Percentiles rank a stretch among this genome's conserved stretches.
phyloP scores from a whole-genome alignment of 73 alveolate species.

The Blepharisma japonicum region DNA sequence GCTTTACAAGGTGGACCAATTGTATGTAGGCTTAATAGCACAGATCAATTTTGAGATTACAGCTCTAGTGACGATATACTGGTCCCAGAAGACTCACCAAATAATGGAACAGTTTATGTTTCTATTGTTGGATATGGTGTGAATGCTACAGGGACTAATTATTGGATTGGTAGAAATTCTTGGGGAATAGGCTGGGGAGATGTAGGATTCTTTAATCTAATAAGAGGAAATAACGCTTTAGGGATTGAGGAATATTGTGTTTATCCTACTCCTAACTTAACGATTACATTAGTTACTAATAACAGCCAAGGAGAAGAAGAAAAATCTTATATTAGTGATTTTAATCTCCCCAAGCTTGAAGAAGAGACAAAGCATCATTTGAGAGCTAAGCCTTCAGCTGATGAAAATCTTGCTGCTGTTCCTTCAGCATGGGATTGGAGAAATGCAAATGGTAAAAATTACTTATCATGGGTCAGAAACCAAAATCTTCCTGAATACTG shows the following conservation, averaged over 20 bases:
- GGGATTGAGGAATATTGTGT: constrained; percentile 73
- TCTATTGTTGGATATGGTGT: constrained; percentile 91
- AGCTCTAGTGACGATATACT: constrained; percentile 63
- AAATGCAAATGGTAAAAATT: constrained; percentile 78
- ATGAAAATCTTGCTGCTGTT: too few species aligned
- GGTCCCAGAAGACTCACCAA: constrained; percentile 47
- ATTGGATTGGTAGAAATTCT: constrained; percentile 91
- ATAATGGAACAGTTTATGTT: constrained; percentile 61
- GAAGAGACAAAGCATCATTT: too few species aligned
- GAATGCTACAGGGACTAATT: constrained; percentile 61
- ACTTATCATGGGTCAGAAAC: constrained; percentile 72
- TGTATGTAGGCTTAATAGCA: constrained; percentile 73
- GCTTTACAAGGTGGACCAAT: constrained; percentile 88
- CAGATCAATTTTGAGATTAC: constrained; percentile 49
- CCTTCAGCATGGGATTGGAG: constrained; percentile 42
- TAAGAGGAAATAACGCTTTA: constrained; percentile 76
- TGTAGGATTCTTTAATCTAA: constrained; percentile 69
- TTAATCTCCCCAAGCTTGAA: too few species aligned
- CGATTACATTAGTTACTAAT: not conserved
- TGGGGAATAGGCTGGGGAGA: constrained; percentile 95
- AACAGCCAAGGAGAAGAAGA: not conserved
- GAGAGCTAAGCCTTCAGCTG: too few species aligned
- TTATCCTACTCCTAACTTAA: constrained; percentile 52
- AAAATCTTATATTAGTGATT: too few species aligned
- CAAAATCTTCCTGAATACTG: constrained; percentile 92